phyloP scores from a whole-genome alignment of 768 basidiomycete genomes.

The Lyophyllum atratum region DNA sequence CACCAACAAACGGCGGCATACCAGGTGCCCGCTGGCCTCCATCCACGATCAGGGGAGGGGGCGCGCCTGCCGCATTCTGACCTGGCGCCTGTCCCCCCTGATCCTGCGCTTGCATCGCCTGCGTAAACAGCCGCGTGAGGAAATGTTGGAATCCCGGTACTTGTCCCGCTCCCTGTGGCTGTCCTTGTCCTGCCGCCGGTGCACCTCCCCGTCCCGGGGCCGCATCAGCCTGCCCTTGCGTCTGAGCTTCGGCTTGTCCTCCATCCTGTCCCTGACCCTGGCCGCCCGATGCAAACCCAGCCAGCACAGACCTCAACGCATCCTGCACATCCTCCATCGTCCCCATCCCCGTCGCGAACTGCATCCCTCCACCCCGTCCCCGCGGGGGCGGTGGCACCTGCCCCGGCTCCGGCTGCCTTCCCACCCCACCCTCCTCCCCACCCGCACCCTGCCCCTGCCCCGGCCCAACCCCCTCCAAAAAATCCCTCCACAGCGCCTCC shows the following conservation, averaged over 20 bases:
- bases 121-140: constrained; percentile 3
- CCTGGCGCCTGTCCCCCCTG: not conserved
- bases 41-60: too few relatives aligned
- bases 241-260: not conserved
- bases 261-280: not conserved
- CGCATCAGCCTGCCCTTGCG: not conserved
- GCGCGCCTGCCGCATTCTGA: not conserved
- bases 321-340: constrained; percentile 29
- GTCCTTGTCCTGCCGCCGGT: not conserved
- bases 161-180: not conserved
- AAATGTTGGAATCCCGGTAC: too few relatives aligned
- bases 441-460: not conserved
- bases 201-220: not conserved
- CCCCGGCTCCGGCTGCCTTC: not conserved
- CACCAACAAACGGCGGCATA: too few relatives aligned
- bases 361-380: constrained; percentile 6
- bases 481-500: not conserved
- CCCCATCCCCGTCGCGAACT: constrained; percentile 22
- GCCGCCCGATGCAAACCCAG: not conserved
- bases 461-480: not conserved
- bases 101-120: not conserved
- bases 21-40: too few relatives aligned
- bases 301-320: constrained; percentile 25
- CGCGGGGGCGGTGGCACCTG: not conserved
- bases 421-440: not conserved